Evolutionary conservation across 495 filamentous ascomycete species (phyloP), one percentile per base, ranked within the genome.

Genomic region (Neurospora intermedia): DNA sequence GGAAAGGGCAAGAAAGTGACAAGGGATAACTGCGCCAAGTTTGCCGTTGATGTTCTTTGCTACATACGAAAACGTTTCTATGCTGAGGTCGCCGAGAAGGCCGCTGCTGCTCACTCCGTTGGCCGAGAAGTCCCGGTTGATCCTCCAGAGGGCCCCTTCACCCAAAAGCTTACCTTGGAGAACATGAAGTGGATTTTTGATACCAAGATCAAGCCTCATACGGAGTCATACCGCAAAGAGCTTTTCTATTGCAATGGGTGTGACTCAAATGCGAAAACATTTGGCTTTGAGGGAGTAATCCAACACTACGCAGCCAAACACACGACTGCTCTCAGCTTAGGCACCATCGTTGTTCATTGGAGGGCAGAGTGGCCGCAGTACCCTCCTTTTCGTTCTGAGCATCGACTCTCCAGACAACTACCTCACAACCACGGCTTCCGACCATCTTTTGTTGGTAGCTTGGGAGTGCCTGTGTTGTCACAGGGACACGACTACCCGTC

Each of bases 131-230:
- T 82, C 7, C 73, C 80, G 41, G 41, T 71, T 27, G 88, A 88
- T 74, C 83, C 85, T 38, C 83, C 84, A 9, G 83, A 88, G 74
- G 87, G 85, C 3, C 84, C 88, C 0, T 87, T 83, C 39, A 87
- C 83, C 3, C 83, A 84, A 74, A 89, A 85, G 75, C 79, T 94
- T 66, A 90, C 90, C 2, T 83, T 95, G 73, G 92, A 94, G 76
- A 93, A 93, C 78, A 93, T 95, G 92, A 94, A 92, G 79, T 94
- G 89, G 88, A 82, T 94, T 40, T 93, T 90, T 74, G 91, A 94
- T 74, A 89, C 84, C 72, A 93, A 93, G 79, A 85, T 95, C 76
- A 91, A 89, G 75, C 88, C 88, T 7, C 76, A 86, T 39, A 92
- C 90, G 0, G 89, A 91, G 72, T 73, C 80, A 18, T 85, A 85